These are phyloP conservation scores for Boechera divaricarpa DNA, from an alignment of 345 rosid species.

Conservation along the genomic window DNA sequence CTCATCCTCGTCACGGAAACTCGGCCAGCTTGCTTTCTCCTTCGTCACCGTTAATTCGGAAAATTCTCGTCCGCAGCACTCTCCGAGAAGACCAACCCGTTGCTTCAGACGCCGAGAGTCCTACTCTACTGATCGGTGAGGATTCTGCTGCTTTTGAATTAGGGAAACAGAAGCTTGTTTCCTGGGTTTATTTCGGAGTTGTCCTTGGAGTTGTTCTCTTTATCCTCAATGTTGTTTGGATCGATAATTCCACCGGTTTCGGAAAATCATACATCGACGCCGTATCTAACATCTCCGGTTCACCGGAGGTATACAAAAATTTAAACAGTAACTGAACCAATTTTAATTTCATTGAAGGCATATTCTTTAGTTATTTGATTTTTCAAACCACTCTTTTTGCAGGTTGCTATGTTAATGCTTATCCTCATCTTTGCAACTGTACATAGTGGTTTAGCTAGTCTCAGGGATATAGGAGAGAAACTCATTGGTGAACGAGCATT, in stretches of 20 bases:
- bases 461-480: conserved; percentile 78
- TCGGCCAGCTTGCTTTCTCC: conserved; percentile 23
- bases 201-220: conserved; percentile 74
- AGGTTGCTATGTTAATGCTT: conserved; percentile 82
- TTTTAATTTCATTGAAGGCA: neutral
- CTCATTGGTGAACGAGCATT: conserved; percentile 80
- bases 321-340: neutral
- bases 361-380: neutral
- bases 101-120: conserved; percentile 39
- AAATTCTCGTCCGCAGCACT: conserved; percentile 49
- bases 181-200: conserved; percentile 73
- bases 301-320: conserved; percentile 62
- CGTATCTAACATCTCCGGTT: conserved; percentile 69
- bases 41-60: conserved; percentile 28
- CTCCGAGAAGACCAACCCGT: conserved; percentile 47
- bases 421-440: conserved; percentile 71
- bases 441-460: conserved; percentile 94
- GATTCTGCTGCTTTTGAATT: conserved; percentile 82
- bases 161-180: conserved; percentile 66
- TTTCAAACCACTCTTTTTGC: conserved; percentile 39
- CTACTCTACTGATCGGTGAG: conserved; percentile 59
- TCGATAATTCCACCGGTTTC: conserved; percentile 78
- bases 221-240: conserved; percentile 74
- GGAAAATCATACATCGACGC: conserved; percentile 69
- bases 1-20: conserved; percentile 9